These are phyloP conservation scores for Hippophae rhamnoides DNA, from an alignment of 306 rosid genomes.

Conservation along the genomic window DNA sequence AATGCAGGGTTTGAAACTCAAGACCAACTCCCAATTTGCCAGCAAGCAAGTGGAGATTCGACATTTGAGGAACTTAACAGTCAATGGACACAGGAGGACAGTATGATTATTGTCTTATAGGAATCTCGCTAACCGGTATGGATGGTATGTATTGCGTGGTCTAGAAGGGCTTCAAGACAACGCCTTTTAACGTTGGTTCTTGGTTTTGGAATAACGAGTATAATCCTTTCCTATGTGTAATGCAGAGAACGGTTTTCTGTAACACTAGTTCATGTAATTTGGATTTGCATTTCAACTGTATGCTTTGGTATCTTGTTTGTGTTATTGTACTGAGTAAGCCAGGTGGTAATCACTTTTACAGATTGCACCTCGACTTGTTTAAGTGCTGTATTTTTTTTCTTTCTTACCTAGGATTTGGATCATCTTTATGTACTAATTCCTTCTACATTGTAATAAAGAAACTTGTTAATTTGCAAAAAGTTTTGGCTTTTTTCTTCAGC, in stretches of 20 bases:
- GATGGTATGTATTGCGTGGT: slow-evolving; percentile 18
- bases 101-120: slow-evolving; percentile 18
- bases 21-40: slow-evolving; percentile 25
- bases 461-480: background rate
- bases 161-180: slow-evolving; percentile 44
- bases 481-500: background rate
- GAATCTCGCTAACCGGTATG: slow-evolving; percentile 11
- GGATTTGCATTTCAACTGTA: slow-evolving; percentile 3
- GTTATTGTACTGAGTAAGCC: slow-evolving; percentile 11
- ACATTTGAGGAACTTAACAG: slow-evolving; percentile 17
- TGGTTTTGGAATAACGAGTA: slow-evolving; percentile 34
- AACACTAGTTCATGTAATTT: slow-evolving; percentile 10
- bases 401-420: background rate
- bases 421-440: slow-evolving; percentile 5
- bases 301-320: slow-evolving; percentile 11
- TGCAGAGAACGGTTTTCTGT: slow-evolving; percentile 10
- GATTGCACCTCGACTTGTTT: slow-evolving; percentile 24
- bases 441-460: background rate
- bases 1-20: slow-evolving; percentile 21
- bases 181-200: slow-evolving; percentile 83
- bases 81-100: slow-evolving; percentile 23
- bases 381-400: background rate
- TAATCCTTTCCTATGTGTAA: slow-evolving; percentile 16
- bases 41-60: slow-evolving; percentile 27
- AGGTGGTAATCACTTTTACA: slow-evolving; percentile 49